A percentile compares a stretch with the other conserved stretches of the same genome.
Evolutionary conservation across 2,329 filamentous ascomycete genomes (phyloP).

Genomic region (Lachnellula suecica): DNA sequence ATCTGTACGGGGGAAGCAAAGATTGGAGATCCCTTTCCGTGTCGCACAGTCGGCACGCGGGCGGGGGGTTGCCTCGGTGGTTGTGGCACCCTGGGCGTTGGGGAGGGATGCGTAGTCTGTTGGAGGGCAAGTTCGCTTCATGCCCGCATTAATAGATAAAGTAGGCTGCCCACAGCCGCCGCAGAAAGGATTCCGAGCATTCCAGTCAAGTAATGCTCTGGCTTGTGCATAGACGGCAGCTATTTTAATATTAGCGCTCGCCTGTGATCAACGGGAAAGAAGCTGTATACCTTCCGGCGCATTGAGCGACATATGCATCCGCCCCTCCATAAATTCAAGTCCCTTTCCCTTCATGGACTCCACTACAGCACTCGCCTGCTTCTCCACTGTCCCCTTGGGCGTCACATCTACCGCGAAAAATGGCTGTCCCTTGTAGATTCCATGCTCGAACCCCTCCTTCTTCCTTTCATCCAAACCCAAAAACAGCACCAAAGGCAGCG

Average conservation of each 20-base stretch:
- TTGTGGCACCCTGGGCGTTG: constrained; percentile 38
- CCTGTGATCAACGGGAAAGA: not conserved
- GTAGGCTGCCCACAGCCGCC: constrained; percentile 84
- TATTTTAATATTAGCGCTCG: constrained; percentile 34
- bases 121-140: constrained; percentile 77
- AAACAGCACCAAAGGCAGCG: constrained; percentile 74
- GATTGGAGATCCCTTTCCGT: constrained; percentile 82
- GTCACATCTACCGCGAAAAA: constrained; percentile 92
- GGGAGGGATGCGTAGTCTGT: constrained; percentile 53
- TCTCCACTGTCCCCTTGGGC: constrained; percentile 61
- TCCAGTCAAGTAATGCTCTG: constrained; percentile 90
- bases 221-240: constrained; percentile 91
- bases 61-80: constrained; percentile 38
- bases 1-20: constrained; percentile 86
- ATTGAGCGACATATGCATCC: constrained; percentile 50
- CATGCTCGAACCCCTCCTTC: constrained; percentile 49
- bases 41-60: constrained; percentile 74
- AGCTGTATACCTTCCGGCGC: constrained; percentile 45
- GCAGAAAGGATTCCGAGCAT: constrained; percentile 88
- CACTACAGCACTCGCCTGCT: constrained; percentile 61
- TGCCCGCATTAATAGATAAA: constrained; percentile 74
- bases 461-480: constrained; percentile 74
- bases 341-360: constrained; percentile 59
- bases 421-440: constrained; percentile 74
- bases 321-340: constrained; percentile 64